A percentile compares a stretch with the other conserved stretches of the same genome.
Evolutionary conservation across 2,329 filamentous ascomycete genomes (phyloP).

Genomic region (Ophiostoma ips): DNA sequence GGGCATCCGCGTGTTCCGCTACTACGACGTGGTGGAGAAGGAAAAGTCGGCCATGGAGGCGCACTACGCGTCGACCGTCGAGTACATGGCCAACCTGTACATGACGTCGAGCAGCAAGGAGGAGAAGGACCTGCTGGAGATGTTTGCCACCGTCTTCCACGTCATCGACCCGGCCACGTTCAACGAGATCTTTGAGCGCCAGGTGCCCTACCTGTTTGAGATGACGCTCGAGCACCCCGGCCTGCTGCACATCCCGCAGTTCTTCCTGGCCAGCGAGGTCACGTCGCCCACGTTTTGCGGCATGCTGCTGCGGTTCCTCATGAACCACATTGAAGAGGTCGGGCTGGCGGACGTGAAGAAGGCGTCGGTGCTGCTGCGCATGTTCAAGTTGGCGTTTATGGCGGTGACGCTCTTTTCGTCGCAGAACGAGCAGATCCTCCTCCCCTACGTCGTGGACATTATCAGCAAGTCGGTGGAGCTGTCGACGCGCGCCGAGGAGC

Average conservation of each 20-base stretch:
- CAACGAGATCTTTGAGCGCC: slow-evolving; percentile 94
- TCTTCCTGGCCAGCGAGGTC: slow-evolving; percentile 95
- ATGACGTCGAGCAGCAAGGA: slow-evolving; percentile 90
- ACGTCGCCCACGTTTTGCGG: slow-evolving; percentile 96
- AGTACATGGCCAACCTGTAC: slow-evolving; percentile 88
- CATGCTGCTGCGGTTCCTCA: slow-evolving; percentile 93
- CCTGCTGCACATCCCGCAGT: slow-evolving; percentile 89
- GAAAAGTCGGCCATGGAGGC: slow-evolving; percentile 58
- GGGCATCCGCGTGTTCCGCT: slow-evolving; percentile 89
- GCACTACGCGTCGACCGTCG: slow-evolving; percentile 66
- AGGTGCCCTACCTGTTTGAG: slow-evolving; percentile 91
- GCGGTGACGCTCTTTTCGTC: slow-evolving; percentile 89
- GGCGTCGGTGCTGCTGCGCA: slow-evolving; percentile 77
- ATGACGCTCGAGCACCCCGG: slow-evolving; percentile 97
- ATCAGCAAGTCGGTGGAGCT: slow-evolving; percentile 95
- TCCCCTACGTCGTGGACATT: slow-evolving; percentile 94
- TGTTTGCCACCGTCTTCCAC: slow-evolving; percentile 96
- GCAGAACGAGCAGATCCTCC: slow-evolving; percentile 88
- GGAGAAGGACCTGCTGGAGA: slow-evolving; percentile 93
- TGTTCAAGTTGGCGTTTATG: slow-evolving; percentile 99
- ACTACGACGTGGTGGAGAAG: slow-evolving; percentile 68
- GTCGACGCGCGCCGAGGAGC: slow-evolving; percentile 88
- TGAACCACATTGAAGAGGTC: slow-evolving; percentile 92
- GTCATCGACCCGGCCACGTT: slow-evolving; percentile 97
- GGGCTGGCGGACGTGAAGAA: slow-evolving; percentile 84